Percentiles rank a stretch among this genome's conserved stretches.
phyloP scores from a whole-genome alignment of 352 stramenopile species.

The Phytopythium sindhum region DNA sequence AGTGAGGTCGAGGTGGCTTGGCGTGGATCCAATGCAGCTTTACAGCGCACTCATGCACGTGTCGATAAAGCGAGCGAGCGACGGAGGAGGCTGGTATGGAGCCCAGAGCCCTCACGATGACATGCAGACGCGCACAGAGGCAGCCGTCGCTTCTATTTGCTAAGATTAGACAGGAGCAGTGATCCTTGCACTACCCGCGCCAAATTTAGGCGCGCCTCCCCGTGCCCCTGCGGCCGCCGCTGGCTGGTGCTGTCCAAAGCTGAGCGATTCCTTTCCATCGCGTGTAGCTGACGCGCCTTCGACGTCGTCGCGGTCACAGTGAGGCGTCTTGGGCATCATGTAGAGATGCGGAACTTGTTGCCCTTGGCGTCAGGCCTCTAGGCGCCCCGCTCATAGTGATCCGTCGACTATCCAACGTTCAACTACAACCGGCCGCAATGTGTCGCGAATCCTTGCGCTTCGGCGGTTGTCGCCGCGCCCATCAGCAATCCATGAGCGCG shows the following conservation, averaged over 20 bases:
- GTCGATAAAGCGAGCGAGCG: neutral
- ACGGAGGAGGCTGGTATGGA: neutral
- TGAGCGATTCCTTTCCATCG: too few relatives aligned
- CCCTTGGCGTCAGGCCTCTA: neutral
- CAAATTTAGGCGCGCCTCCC: neutral
- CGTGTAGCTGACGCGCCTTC: too few relatives aligned
- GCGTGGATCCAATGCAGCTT: neutral
- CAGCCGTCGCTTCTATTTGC: neutral
- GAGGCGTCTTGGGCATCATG: too few relatives aligned
- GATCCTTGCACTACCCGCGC: neutral
- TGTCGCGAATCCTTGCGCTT: neutral
- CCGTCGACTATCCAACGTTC: neutral
- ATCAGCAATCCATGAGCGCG: neutral
- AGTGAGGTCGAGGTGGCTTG: neutral
- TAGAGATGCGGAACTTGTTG: neutral
- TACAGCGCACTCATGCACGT: neutral
- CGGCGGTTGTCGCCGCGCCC: too few relatives aligned
- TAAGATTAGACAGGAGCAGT: neutral
- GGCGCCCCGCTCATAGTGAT: neutral
- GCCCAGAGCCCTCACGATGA: neutral
- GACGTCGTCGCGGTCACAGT: too few relatives aligned
- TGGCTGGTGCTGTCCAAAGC: too few relatives aligned
- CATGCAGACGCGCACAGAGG: neutral
- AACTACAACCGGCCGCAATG: neutral
- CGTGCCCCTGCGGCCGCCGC: neutral